Evolutionary conservation across 257 asterid species (phyloP), one percentile per base, ranked within the genome.

Genomic region (Jacaranda mimosifolia): DNA sequence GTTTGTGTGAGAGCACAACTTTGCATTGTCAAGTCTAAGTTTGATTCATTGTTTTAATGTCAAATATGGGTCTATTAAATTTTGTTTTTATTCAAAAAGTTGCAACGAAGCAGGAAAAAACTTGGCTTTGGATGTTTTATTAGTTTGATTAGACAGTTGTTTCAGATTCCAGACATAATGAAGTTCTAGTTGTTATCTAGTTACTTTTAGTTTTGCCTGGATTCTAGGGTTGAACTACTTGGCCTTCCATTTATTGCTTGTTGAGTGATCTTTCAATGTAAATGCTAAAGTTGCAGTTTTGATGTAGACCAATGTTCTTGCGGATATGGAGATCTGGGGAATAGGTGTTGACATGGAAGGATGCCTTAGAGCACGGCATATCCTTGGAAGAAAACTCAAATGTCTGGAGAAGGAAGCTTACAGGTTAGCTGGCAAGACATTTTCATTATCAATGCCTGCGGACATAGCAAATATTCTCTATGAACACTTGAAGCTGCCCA

Each of bases 341-440:
- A 91, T 95, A 78, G 99, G 99, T 70, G 97, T 95, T 79, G 98
- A 95, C 87, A 90, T 95, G 97, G 99, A 95, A 80, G 93, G 96
- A 75, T 95, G 99, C 85, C 92, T 93, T 77, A 86, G 70, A 76
- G 97, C 97, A 9, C 89, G 97, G 46, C 84, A 90, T 79, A 78
- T 89, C 65, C 85, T 95, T 78, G 92, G 96, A 79, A 91, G 73
- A 81, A 95, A 95, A 82, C 88, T 95, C 43, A 93, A 87, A 85
- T 63, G 74, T 73, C 87, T 95, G 75, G 97, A 93, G 87, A 91
- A 82, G 80, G 91, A 91, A 90, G 98, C 99, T 82, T 85, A 90
- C 85, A 79, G 73, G 74, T 84, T 91, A 84, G 99, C 98, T 74
- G 99, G 98, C 84, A 90, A 75, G 87, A 89, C 86, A 73, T 95